Base-by-base conservation (phyloP, 257 asterid species). In the Solanum arcanum region DNA sequence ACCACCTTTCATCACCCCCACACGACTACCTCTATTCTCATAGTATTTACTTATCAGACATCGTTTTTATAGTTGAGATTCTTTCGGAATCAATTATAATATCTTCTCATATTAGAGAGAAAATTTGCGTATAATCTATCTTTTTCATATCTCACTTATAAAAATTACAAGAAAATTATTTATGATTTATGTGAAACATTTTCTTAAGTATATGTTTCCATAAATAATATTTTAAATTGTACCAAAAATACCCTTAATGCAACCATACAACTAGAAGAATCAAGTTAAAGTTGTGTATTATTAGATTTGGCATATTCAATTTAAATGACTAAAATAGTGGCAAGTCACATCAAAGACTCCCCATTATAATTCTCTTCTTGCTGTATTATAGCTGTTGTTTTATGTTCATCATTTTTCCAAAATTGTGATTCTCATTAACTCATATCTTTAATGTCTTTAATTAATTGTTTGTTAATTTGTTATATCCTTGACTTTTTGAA, bases 131-230 rank as follows among this genome's bases (percentile, higher is more conserved):
- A 59, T 8, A 59, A 7, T 59, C 2, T 59, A 20, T 56, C 64
- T 1, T 56, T 20, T 56, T 56, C 2, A 56, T 0, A 20, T 18
- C n/a, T 52, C 64, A 3, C 25, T 20, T 7, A 3, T 20, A 20
- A 0, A 52, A 52, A 33, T 33, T 33, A 52, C 25, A 56, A 56
- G 25, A 56, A 56, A 56, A 56, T 56, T 8, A 20, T 20, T 56
- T 20, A 0, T 56, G 12, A 0, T 56, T 56, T 8, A 20, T 56
- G 0, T 0, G 2, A 7, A 56, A 56, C 64, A 18, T 56, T 56
- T 56, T 56, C n/a, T 7, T 1, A 18, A 18, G n/a, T 56, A 18
- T 56, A 59, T 59, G 66, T 20, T 59, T 20, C 12, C 5, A 20
- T 8, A 59, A 20, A 0, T 20, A 59, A 20, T 33, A 4, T 70